Percentiles rank a stretch among this genome's conserved stretches.
These are phyloP conservation scores for Linum lewisii DNA, from an alignment of 345 rosid species.

Conservation along the genomic window DNA sequence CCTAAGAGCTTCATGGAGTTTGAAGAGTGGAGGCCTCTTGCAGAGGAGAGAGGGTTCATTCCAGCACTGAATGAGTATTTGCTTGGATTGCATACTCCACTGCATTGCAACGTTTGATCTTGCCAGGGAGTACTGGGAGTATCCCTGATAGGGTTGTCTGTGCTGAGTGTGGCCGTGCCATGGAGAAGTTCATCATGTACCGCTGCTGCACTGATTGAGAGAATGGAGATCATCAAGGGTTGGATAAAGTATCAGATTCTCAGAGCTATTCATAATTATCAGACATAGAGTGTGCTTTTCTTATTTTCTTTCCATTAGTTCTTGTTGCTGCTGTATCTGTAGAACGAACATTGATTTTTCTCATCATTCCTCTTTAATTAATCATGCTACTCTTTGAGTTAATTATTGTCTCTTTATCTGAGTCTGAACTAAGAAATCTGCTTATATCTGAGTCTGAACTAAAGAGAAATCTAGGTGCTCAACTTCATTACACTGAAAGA, in stretches of 20 bases:
- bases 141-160: conserved; percentile 26
- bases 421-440: too few relatives aligned
- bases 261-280: too few relatives aligned
- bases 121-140: conserved; percentile 19
- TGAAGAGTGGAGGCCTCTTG: background rate
- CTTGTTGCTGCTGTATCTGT: too few relatives aligned
- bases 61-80: conserved; percentile 6
- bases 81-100: conserved; percentile 5
- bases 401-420: too few relatives aligned
- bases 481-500: conserved; percentile 81
- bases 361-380: too few relatives aligned
- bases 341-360: too few relatives aligned
- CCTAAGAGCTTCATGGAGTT: conserved; percentile 7
- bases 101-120: conserved; percentile 28
- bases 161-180: conserved; percentile 22
- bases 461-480: conserved; percentile 55
- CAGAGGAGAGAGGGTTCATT: background rate
- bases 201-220: conserved; percentile 29
- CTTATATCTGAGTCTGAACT: conserved; percentile 57
- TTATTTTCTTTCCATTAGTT: too few relatives aligned
- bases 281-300: too few relatives aligned
- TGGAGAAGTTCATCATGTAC: conserved; percentile 38
- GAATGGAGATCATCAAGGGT: too few relatives aligned
- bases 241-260: too few relatives aligned
- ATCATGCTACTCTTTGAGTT: too few relatives aligned